Evolutionary conservation across 169 alveolate genomes (phyloP).

Genomic region (Besnoitia besnoiti): DNA sequence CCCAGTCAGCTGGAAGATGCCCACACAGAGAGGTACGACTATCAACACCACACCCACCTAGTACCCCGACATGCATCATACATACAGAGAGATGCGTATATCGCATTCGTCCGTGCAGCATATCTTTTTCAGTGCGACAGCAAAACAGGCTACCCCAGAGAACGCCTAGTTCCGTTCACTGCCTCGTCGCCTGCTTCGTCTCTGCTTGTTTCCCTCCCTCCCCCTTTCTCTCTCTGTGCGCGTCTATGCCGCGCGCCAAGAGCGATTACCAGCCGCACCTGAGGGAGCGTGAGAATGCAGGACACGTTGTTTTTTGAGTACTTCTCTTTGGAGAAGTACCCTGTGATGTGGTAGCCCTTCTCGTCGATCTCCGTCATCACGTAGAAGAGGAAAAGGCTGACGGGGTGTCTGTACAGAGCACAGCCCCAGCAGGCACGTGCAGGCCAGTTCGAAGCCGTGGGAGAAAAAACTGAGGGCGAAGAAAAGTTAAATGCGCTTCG

Average conservation of each 20-base stretch:
- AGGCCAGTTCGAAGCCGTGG: too few species aligned
- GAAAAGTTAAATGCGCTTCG: too few species aligned
- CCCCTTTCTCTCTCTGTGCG: background rate
- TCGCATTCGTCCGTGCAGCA: background rate
- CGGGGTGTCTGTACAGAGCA: constrained; percentile 77
- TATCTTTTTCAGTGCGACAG: background rate
- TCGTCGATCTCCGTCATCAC: constrained; percentile 91
- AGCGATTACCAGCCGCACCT: constrained; percentile 61
- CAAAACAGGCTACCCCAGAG: background rate
- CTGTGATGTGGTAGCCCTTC: constrained; percentile 90
- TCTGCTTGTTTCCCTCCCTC: background rate
- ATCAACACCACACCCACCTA: background rate
- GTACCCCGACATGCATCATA: background rate
- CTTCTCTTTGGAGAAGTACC: constrained; percentile 91
- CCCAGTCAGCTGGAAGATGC: background rate
- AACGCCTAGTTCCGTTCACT: background rate
- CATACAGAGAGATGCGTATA: background rate
- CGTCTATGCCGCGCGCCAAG: too few species aligned
- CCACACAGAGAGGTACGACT: background rate
- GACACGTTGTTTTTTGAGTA: constrained; percentile 89
- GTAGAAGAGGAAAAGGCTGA: constrained; percentile 90
- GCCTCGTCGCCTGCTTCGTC: background rate
- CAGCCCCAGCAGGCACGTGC: too few species aligned
- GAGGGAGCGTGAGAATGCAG: constrained; percentile 90
- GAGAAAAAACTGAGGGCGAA: too few species aligned